Base-by-base conservation (phyloP, 129 eudicot species). In the Oenanthe sinensis region DNA sequence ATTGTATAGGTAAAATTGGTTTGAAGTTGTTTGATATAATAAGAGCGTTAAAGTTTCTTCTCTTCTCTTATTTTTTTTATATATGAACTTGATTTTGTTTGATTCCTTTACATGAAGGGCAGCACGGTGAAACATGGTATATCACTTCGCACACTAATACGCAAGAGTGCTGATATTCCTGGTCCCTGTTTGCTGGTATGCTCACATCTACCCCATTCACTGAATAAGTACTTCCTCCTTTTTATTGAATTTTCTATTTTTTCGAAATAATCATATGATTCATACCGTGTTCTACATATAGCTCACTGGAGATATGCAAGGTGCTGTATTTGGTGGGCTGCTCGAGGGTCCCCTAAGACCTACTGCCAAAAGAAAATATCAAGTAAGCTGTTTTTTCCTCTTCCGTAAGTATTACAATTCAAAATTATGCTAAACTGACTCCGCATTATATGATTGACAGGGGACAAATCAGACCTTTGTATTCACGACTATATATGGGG, bases 281-380 rank as follows among this genome's bases (percentile, higher is more conserved):
- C 26, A 60, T 77, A 12, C 33, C 63, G 45, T 79, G 71, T 74
- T 70, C n/a, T 75, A 46, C 52, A 43, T 62, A 60, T 79, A 95
- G 98, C 84, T 95, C 71, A 83, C 93, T 33, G 98, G 98, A 74
- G 98, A 95, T 82, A 85, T 77, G 83, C 79, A 88, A 85, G 98
- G 98, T 87, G 92, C 98, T 72, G 82, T 95, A 79, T 95, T 95
- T 82, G 98, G 98, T 81, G 98, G 98, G 82, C 82, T 95, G 82
- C 91, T 95, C 46, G 94, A 91, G 77, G 80, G 92, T 65, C 98
- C 98, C 49, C 75, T 95, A 60, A 88, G 69, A 83, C 94, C 98
- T 33, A 90, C 92, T 78, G 84, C 92, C 36, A 95, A 91, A 84
- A 90, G 94, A 85, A 95, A 87, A 79, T 95, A 95, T 82, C 98